Evolutionary conservation across 1,139 yeast species (phyloP), one percentile per base, ranked within the genome.

Genomic region (Sugiyamaella paludigena): DNA sequence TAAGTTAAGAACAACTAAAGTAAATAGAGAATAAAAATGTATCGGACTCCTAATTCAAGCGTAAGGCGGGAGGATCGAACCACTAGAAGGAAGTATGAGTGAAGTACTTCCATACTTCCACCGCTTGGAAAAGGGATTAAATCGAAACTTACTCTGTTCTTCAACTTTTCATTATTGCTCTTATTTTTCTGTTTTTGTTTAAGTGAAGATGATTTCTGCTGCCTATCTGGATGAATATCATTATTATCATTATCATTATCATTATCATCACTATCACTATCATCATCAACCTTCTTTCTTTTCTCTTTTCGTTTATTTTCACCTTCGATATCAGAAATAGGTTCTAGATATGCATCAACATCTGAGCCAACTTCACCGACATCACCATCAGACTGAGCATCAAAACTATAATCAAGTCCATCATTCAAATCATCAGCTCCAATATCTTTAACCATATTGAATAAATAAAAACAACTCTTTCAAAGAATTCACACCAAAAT

Each of bases 381-480:
- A 31, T 53, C 55, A 24, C 58, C 65, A 37, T 74, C 79, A 9
- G 70, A 63, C 30, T 63, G 67, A 19, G 60, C 65, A 19, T 75
- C 83, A 29, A 76, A 72, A 1, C 73, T 73, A 60, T 81, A 82
- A 12, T 72, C 83, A 40, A 84, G 72, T 1, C 86, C 87, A 62
- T 84, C 91, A 47, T 83, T 86, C 43, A 84, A 70, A 52, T 82
- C 88, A 61, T 84, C 91, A 7, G 32, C 40, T 26, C 33, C 39
- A 19, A 36, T 40, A 7, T 34, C 37, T 35, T 34, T 16, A 32
- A 24, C 40, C 41, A 47, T 43, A 31, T 41, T 34, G 35, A 33
- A 19, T 19, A 19, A 19, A 19, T 5, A 5, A 4, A 4, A 5
- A 19, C 3, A 19, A 5, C 3, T 19, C 5, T 5, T 19, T 4